phyloP scores from a whole-genome alignment of 768 basidiomycete species.

The Botryobasidium botryosum region DNA sequence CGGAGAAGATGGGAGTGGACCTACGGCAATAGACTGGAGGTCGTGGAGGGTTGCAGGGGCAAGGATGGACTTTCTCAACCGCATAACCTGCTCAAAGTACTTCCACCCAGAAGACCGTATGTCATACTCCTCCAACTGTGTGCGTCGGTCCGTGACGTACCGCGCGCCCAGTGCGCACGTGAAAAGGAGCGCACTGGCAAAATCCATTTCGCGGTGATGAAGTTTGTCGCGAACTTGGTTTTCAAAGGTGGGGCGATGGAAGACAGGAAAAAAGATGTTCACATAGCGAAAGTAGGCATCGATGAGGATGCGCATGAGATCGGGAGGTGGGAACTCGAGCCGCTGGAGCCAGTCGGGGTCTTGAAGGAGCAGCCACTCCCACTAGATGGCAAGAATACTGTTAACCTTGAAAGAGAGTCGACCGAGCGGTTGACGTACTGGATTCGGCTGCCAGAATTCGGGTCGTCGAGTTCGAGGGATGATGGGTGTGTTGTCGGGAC shows the following conservation, averaged over 20 bases:
- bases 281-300: constrained; percentile 44
- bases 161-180: constrained; percentile 54
- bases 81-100: constrained; percentile 45
- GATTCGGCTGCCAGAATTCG: constrained; percentile 9
- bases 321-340: constrained; percentile 39
- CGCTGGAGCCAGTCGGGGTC: constrained; percentile 14
- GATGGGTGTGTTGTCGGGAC: no score
- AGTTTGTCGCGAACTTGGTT: constrained; percentile 29
- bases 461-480: constrained; percentile 7
- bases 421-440: no score
- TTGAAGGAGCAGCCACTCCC: constrained; percentile 21
- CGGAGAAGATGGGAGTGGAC: constrained; percentile 15
- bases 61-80: constrained; percentile 35
- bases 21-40: constrained; percentile 28
- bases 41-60: constrained; percentile 1
- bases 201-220: constrained; percentile 33
- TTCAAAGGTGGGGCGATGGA: constrained; percentile 59
- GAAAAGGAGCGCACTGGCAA: constrained; percentile 44
- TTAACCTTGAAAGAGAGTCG: no score
- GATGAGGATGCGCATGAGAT: constrained; percentile 37
- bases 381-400: constrained; percentile 16
- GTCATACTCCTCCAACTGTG: constrained; percentile 23
- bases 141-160: constrained; percentile 41
- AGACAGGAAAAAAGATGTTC: constrained; percentile 45
- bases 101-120: constrained; percentile 46